These are phyloP conservation scores for Chlorella sp. DNA, from an alignment of 139 green algal genomes.

Conservation along the genomic window DNA sequence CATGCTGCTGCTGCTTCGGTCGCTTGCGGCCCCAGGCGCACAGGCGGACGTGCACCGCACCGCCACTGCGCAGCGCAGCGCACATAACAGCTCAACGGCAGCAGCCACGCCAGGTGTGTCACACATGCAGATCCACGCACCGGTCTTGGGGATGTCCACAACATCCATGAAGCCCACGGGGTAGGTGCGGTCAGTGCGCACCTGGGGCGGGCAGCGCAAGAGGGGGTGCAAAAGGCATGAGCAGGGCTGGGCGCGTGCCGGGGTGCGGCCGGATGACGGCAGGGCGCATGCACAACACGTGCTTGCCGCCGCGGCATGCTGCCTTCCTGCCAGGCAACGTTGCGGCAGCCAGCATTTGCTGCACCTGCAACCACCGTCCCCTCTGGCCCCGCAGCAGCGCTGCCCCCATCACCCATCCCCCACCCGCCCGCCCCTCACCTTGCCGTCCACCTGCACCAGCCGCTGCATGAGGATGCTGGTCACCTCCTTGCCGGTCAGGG, in stretches of 20 bases:
- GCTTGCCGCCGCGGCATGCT: no score
- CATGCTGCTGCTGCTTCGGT: neutral
- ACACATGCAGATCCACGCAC: slow-evolving; percentile 50
- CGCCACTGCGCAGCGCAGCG: neutral
- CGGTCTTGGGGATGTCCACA: slow-evolving; percentile 96
- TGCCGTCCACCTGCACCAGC: slow-evolving; percentile 97
- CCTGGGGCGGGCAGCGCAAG: no score
- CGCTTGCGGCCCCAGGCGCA: neutral
- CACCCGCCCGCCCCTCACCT: slow-evolving; percentile 50
- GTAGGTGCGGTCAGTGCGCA: slow-evolving; percentile 96
- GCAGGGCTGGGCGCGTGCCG: no score
- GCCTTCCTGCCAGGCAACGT: no score
- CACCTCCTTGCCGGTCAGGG: slow-evolving; percentile 96
- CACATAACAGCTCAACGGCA: neutral
- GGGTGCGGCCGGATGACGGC: no score
- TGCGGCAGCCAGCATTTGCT: no score
- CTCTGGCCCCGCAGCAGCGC: no score
- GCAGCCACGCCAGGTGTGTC: neutral
- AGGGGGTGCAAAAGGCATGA: no score
- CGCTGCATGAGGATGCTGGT: slow-evolving; percentile 97
- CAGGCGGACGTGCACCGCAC: neutral
- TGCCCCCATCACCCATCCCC: no score
- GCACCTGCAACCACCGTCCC: no score
- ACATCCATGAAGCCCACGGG: slow-evolving; percentile 99
- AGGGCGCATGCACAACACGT: no score